Evolutionary conservation across 2,329 filamentous ascomycete species (phyloP).

Genomic region (Cordyceps cicadae): DNA sequence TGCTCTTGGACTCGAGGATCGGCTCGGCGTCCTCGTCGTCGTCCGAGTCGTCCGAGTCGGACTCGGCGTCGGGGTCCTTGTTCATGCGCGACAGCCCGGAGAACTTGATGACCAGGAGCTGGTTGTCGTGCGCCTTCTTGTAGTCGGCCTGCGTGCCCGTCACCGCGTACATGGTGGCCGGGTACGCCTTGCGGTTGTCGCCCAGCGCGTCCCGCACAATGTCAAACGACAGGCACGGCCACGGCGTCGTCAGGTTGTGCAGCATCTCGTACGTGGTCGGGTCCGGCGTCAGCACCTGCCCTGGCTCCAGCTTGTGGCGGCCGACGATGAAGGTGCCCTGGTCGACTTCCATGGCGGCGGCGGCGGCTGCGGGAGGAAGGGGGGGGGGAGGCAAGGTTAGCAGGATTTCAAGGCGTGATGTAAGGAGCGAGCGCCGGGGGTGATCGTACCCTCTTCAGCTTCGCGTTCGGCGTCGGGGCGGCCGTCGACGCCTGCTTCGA

Average conservation of each 20-base stretch:
- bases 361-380: neutral
- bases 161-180: constrained; percentile 90
- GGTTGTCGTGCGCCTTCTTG: constrained; percentile 71
- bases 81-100: constrained; percentile 87
- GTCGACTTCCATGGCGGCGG: constrained; percentile 76
- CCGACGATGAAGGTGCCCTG: constrained; percentile 94
- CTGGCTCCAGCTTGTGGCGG: constrained; percentile 80
- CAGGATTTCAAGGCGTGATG: constrained; percentile 17
- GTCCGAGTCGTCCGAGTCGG: constrained; percentile 47
- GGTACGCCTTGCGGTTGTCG: constrained; percentile 85
- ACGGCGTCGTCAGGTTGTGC: constrained; percentile 85
- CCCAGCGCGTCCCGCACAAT: constrained; percentile 79
- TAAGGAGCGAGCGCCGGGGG: too few species aligned
- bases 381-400: neutral
- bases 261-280: constrained; percentile 96
- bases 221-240: constrained; percentile 96
- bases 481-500: constrained; percentile 91
- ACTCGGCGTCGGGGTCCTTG: constrained; percentile 53
- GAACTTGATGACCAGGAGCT: constrained; percentile 93
- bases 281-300: constrained; percentile 86
- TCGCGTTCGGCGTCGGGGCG: constrained; percentile 87
- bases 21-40: constrained; percentile 76
- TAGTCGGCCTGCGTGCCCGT: constrained; percentile 86
- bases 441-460: constrained; percentile 61
- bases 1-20: constrained; percentile 85